phyloP scores from a whole-genome alignment of 2,329 filamentous ascomycete species.

The Curvularia sp. region DNA sequence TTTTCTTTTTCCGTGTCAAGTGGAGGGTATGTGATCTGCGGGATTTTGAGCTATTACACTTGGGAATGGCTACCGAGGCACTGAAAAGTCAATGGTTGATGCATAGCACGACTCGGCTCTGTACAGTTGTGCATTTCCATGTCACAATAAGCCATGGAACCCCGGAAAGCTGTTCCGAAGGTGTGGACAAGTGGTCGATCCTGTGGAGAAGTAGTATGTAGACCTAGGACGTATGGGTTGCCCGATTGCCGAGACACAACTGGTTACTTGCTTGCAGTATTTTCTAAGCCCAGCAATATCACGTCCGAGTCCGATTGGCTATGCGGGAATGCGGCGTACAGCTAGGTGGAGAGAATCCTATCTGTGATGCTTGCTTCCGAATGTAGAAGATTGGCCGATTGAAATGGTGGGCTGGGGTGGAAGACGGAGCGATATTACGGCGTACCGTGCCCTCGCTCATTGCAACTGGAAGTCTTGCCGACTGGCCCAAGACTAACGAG shows the following conservation, averaged over 20 bases:
- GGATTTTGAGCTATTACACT: neutral
- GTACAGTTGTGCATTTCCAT: neutral
- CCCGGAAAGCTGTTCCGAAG: neutral
- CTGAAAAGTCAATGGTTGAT: neutral
- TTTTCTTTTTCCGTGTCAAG: neutral
- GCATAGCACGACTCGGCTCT: neutral
- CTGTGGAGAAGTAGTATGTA: neutral
- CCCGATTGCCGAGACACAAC: neutral
- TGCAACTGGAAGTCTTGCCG: slow-evolving; percentile 1
- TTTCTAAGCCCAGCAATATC: neutral
- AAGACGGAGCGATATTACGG: neutral
- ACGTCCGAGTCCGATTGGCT: neutral
- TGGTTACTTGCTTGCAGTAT: neutral
- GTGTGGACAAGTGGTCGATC: neutral
- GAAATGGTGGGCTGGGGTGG: neutral
- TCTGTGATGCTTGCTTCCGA: slow-evolving; percentile 2
- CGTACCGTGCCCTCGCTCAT: slow-evolving; percentile 1
- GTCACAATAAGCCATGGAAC: neutral
- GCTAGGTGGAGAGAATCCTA: neutral
- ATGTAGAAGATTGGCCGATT: neutral
- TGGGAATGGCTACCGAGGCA: neutral
- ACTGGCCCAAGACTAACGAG: neutral
- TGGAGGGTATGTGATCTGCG: neutral
- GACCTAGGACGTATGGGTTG: neutral
- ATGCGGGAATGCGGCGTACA: neutral